Percentiles rank a stretch among this genome's conserved stretches.
Conservation (phyloP, 116 monocot species). For the Thalassia testudinum region DNA sequence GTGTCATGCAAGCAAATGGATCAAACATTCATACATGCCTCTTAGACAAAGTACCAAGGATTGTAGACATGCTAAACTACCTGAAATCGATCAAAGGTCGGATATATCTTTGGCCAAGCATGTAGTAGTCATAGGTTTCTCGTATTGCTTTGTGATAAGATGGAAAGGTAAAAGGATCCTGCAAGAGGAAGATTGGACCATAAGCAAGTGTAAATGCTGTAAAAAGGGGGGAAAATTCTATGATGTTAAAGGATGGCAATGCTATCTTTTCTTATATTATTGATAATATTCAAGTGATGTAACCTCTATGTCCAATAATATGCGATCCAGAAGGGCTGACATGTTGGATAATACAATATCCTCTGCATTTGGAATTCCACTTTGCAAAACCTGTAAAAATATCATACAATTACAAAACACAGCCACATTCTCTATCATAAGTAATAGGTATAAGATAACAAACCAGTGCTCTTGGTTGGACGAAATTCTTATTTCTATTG, state of each 20-base stretch:
- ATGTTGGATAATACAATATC: constrained; percentile 76
- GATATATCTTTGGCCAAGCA: constrained; percentile 87
- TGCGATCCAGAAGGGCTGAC: constrained; percentile 65
- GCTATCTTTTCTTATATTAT: no score
- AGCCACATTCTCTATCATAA: neutral
- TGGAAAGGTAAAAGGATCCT: constrained; percentile 69
- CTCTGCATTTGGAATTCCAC: constrained; percentile 43
- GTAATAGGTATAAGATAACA: neutral
- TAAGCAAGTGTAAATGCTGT: no score
- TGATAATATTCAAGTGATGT: neutral
- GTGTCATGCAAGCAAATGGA: no score
- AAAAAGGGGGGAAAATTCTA: no score
- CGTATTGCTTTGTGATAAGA: constrained; percentile 71
- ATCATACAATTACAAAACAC: neutral
- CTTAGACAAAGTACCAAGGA: no score
- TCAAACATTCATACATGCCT: no score
- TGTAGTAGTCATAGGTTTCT: constrained; percentile 90
- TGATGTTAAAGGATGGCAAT: no score
- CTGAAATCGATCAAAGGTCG: constrained; percentile 81
- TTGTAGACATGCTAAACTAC: constrained; percentile 20
- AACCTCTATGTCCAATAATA: constrained; percentile 81
- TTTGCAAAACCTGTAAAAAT: constrained; percentile 48
- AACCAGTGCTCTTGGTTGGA: no score
- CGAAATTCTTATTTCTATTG: no score
- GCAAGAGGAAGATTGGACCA: constrained; percentile 14